Percentiles rank a stretch among this genome's conserved stretches.
phyloP scores from a whole-genome alignment of 257 asterid species.

The Salvia hispanica region DNA sequence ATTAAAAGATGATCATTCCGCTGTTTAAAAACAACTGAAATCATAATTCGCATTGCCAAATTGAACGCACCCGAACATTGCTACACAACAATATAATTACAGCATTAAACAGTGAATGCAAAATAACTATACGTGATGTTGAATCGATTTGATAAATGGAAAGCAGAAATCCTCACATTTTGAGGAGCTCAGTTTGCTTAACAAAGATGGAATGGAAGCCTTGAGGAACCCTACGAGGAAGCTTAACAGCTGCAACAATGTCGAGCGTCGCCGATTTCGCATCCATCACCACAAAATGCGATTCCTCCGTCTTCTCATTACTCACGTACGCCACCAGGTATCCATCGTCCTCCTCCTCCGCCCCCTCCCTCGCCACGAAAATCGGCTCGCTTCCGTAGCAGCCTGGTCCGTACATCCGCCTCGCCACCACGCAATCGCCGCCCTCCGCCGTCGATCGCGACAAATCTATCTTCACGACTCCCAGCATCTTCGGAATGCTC shows the following conservation, averaged over 20 bases:
- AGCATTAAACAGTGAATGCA: too few relatives aligned
- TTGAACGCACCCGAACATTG: too few relatives aligned
- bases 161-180: too few relatives aligned
- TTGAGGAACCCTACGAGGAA: slow-evolving; percentile 58
- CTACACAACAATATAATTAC: too few relatives aligned
- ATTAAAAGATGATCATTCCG: too few relatives aligned
- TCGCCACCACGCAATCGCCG: slow-evolving; percentile 33
- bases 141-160: too few relatives aligned
- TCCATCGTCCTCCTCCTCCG: slow-evolving; percentile 62
- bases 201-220: slow-evolving; percentile 44
- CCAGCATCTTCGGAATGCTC: slow-evolving; percentile 18
- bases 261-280: slow-evolving; percentile 59
- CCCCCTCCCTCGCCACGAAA: slow-evolving; percentile 39
- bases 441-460: neutral
- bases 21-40: too few relatives aligned
- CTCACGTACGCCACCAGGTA: slow-evolving; percentile 48
- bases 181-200: too few relatives aligned
- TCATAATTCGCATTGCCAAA: too few relatives aligned
- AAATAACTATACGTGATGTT: too few relatives aligned
- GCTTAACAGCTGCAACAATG: slow-evolving; percentile 44
- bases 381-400: slow-evolving; percentile 36
- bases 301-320: slow-evolving; percentile 49
- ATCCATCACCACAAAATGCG: slow-evolving; percentile 57
- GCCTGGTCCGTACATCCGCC: slow-evolving; percentile 27
- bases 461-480: slow-evolving; percentile 36